Base-by-base conservation (phyloP, 2,329 filamentous ascomycete genomes). In the Botrytis fabae region DNA sequence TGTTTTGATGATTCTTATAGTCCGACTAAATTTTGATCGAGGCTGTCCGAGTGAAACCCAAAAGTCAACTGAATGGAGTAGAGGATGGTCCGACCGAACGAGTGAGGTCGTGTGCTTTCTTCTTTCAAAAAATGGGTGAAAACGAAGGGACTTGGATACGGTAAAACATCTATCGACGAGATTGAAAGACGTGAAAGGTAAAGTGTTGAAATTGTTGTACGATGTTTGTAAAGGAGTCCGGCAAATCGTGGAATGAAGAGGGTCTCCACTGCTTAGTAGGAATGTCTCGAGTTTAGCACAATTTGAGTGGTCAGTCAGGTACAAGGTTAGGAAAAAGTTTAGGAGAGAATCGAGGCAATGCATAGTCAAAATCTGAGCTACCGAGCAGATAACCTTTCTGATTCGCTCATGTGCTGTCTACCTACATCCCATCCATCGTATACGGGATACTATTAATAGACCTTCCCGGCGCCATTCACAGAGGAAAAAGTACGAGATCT, bases 381-480 rank as follows among this genome's bases (percentile, higher is more conserved):
- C n/a, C 51, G 51, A 57, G 51, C 3, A 57, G 51, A 63, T 44
- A 18, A 63, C 3, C 40, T 12, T 63, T 63, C 16, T 16, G 1
- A 63, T 65, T 63, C 40, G 62, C 32, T 44, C 42, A 9, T 62
- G 16, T n/a, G 38, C 35, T 42, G 14, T 40, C 38, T 62, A 40
- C 35, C 12, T 62, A 16, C 8, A 35, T 28, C 28, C 28, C 28
- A 28, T 28, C 28, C 28, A 28, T 12, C 32, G 38, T 25, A 64
- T 64, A 64, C 61, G 61, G 40, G 61, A 14, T 64, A 64, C 61
- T 64, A 64, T 46, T 64, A 64, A 64, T 64, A 64, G 61, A 64
- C 40, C 40, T 64, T 64, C 61, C 38, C n/a, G 61, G 38, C 60
- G 60, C 38, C 38, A 28, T 63, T n/a, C 38, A 42, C 12, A 20